These are phyloP conservation scores for Fusarium xyrophilum DNA, from an alignment of 2,329 filamentous ascomycete genomes.

Conservation along the genomic window DNA sequence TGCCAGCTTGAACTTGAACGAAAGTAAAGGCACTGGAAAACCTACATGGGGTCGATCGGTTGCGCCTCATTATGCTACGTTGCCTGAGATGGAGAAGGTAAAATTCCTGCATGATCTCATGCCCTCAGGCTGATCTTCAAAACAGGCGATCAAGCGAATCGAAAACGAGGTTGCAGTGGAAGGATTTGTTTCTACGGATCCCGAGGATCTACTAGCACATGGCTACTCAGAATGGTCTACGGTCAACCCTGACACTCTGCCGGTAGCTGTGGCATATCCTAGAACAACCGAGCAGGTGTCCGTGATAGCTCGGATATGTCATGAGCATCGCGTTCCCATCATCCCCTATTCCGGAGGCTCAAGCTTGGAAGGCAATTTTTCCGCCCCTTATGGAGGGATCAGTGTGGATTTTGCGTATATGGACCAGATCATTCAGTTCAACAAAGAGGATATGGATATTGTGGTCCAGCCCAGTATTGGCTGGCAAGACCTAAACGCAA, in stretches of 20 bases:
- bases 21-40: slow-evolving; percentile 6
- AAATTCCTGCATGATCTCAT: slow-evolving; percentile 17
- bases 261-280: slow-evolving; percentile 70
- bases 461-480: slow-evolving; percentile 89
- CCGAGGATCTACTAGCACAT: slow-evolving; percentile 66
- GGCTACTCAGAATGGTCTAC: slow-evolving; percentile 74
- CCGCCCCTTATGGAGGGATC: slow-evolving; percentile 83
- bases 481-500: slow-evolving; percentile 89
- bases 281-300: slow-evolving; percentile 67
- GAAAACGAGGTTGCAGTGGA: slow-evolving; percentile 55
- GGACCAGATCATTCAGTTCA: slow-evolving; percentile 80
- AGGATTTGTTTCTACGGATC: slow-evolving; percentile 67
- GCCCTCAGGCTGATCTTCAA: slow-evolving; percentile 4
- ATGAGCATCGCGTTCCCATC: slow-evolving; percentile 81
- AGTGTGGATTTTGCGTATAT: slow-evolving; percentile 90
- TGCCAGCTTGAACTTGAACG: slow-evolving; percentile 43
- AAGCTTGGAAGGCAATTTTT: slow-evolving; percentile 89
- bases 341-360: slow-evolving; percentile 87
- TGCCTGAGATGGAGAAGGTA: slow-evolving; percentile 54
- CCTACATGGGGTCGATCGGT: slow-evolving; percentile 26
- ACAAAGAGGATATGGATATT: slow-evolving; percentile 89
- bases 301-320: slow-evolving; percentile 70
- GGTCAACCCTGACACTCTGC: slow-evolving; percentile 64
- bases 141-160: slow-evolving; percentile 63
- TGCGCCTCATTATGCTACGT: slow-evolving; percentile 49